Evolutionary conservation across 345 rosid species (phyloP), one percentile per base, ranked within the genome.

Genomic region (Eucalyptus curtisii): DNA sequence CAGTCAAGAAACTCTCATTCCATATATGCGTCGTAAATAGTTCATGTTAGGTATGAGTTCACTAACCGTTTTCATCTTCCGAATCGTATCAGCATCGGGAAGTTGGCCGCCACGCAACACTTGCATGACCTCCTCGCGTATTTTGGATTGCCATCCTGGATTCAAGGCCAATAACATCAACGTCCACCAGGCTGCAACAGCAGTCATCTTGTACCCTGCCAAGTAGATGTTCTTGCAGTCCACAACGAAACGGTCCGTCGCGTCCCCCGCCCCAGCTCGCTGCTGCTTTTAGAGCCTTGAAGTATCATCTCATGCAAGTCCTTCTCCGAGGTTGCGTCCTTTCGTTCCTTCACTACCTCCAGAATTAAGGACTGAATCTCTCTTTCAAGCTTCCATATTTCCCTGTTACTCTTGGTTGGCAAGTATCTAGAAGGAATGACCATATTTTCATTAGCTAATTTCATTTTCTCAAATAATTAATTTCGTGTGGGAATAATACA

Each of bases 181-280:
- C 22, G 86, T 76, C 95, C 95, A 93, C 2, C 94, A 89, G 25
- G 91, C 79, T 17, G 93, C 22, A 52, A 76, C 59, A 10, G 95
- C 89, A 13, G 93, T 88, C 57, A 94, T 93, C 88, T 91, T 93
- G 24, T 91, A 90, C 17, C 95, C 94, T 10, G 96, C 94, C 59
- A 91, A 92, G 91, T 92, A 95, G 14, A 93, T 89, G 30, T 82
- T 91, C 87, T 92, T 93, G 92, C 96, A 94, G 55, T 93, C 95
- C 50, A 93, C 89, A 14, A 92, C 87, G 87, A 89, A 93, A 88
- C 71, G 91, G 87, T 90, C 92, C 7, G 59, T 13, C 91, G 88
- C 40, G 86, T n/a, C 27, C 19, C 42, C 11, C 16, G 6, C 86
- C 48, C 45, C 79, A 19, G 2, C 88, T 66, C 3, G 40, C 40